These are phyloP conservation scores for Rhizophora mangle DNA, from an alignment of 345 rosid species.

Conservation along the genomic window DNA sequence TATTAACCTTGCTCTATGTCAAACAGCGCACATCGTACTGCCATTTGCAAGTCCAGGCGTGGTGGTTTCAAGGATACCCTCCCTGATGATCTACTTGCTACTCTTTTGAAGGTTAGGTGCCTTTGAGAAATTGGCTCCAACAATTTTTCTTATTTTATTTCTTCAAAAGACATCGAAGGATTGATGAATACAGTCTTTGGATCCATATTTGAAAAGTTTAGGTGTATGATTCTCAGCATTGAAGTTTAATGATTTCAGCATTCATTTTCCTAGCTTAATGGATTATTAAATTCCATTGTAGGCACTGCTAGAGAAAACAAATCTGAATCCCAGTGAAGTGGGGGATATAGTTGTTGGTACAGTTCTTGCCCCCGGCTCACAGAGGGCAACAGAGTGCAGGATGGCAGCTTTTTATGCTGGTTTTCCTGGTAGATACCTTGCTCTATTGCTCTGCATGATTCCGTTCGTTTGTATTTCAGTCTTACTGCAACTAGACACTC, in stretches of 20 bases:
- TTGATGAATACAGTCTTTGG: no score
- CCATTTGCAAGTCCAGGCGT: conserved; percentile 81
- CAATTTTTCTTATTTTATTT: no score
- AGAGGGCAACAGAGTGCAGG: conserved; percentile 78
- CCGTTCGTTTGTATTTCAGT: no score
- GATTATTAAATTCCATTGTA: conserved; percentile 19
- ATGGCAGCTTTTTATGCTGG: conserved; percentile 97
- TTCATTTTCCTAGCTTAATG: neutral
- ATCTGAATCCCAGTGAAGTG: conserved; percentile 74
- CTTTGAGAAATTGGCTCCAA: no score
- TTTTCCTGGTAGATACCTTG: conserved; percentile 57
- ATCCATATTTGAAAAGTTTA: no score
- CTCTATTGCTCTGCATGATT: neutral
- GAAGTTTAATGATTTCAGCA: no score
- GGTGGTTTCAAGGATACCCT: conserved; percentile 93
- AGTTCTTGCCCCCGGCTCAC: conserved; percentile 80
- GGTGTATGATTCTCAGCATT: no score
- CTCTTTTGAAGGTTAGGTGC: conserved; percentile 66
- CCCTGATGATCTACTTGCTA: conserved; percentile 81
- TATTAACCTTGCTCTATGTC: neutral
- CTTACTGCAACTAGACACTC: no score
- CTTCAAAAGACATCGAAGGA: no score
- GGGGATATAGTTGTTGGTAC: conserved; percentile 96
- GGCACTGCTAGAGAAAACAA: conserved; percentile 75
- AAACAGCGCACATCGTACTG: conserved; percentile 80